These are phyloP conservation scores for Gillenia trifoliata DNA, from an alignment of 306 rosid species.

Conservation along the genomic window DNA sequence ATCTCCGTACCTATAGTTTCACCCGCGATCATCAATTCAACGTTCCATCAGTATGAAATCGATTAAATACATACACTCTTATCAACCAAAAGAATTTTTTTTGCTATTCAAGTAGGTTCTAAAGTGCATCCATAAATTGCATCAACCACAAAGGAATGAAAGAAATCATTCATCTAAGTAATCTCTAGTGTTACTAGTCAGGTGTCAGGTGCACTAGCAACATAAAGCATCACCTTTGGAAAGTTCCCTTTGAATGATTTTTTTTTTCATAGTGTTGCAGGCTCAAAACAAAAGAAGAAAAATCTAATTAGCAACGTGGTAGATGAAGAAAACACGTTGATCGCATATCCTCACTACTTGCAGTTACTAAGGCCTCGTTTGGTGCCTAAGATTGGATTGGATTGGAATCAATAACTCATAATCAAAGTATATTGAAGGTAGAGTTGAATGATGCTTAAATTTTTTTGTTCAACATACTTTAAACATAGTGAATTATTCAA, in stretches of 20 bases:
- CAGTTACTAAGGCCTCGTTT: too few species aligned
- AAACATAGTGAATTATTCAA: too few species aligned
- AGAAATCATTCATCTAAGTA: not conserved
- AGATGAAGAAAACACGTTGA: not conserved
- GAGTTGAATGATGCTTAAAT: too few species aligned
- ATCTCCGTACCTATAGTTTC: constrained; percentile 48
- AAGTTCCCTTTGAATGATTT: not conserved
- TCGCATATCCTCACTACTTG: not conserved
- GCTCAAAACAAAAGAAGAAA: not conserved
- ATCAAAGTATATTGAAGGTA: too few species aligned
- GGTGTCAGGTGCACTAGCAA: not conserved
- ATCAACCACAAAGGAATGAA: not conserved
- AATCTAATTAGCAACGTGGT: not conserved
- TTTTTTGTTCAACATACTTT: too few species aligned
- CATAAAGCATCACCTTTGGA: not conserved
- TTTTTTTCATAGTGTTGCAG: not conserved
- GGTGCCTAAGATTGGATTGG: too few species aligned
- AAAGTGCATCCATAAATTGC: too few species aligned
- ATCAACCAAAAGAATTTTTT: not conserved
- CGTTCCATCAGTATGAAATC: not conserved
- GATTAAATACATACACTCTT: not conserved
- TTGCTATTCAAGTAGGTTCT: not conserved
- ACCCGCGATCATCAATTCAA: constrained; percentile 13
- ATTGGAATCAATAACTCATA: too few species aligned
- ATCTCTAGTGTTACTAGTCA: too few species aligned